Conservation (phyloP, 1,139 yeast species). For the Hanseniaspora gamundiae region DNA sequence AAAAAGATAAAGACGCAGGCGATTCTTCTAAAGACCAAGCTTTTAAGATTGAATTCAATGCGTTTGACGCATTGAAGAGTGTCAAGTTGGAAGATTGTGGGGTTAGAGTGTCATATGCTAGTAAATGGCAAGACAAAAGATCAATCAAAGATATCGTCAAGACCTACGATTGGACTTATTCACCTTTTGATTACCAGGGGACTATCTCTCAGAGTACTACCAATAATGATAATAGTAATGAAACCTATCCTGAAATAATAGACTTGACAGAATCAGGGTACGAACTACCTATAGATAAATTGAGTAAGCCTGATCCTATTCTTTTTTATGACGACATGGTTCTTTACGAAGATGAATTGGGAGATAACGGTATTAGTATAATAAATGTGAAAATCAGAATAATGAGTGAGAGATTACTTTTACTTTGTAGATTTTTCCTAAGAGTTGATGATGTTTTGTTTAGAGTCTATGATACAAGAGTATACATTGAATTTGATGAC, state of each 20-base stretch:
- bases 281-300: slow-evolving; percentile 53
- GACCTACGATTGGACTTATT: slow-evolving; percentile 95
- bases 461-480: slow-evolving; percentile 72
- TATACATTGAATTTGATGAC: slow-evolving; percentile 66
- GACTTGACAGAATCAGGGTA: slow-evolving; percentile 9
- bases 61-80: slow-evolving; percentile 66
- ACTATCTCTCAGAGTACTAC: slow-evolving; percentile 21
- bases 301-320: slow-evolving; percentile 72
- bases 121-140: slow-evolving; percentile 64
- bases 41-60: slow-evolving; percentile 45
- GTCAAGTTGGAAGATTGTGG: slow-evolving; percentile 42
- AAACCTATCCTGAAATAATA: not conserved
- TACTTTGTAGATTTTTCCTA: slow-evolving; percentile 67
- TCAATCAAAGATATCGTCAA: slow-evolving; percentile 17
- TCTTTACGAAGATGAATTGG: slow-evolving; percentile 86
- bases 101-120: slow-evolving; percentile 71
- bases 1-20: too few species aligned
- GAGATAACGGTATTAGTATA: slow-evolving; percentile 86
- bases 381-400: slow-evolving; percentile 73
- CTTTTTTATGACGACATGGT: slow-evolving; percentile 80
- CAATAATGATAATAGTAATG: slow-evolving; percentile 1
- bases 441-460: slow-evolving; percentile 84
- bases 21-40: too few species aligned
- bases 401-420: slow-evolving; percentile 68
- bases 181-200: slow-evolving; percentile 61